A percentile compares a stretch with the other conserved stretches of the same genome.
Evolutionary conservation across 306 rosid species (phyloP).

Genomic region (Styphnolobium japonicum): DNA sequence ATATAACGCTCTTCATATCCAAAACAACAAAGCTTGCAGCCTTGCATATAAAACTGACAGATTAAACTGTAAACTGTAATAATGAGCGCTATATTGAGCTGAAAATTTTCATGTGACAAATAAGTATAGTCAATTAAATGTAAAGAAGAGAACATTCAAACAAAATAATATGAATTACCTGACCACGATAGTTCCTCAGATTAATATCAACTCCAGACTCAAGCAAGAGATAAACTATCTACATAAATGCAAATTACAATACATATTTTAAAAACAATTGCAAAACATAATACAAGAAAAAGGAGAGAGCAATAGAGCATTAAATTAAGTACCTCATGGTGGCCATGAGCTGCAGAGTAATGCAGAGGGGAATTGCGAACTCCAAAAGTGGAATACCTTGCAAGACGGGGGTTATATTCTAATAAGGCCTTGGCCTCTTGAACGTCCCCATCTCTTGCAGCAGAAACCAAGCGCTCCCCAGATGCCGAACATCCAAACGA

Average conservation of each 20-base stretch:
- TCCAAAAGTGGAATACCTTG: slow-evolving; percentile 88
- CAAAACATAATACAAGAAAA: neutral
- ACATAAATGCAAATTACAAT: slow-evolving; percentile 35
- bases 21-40: neutral
- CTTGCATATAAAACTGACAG: neutral
- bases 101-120: neutral
- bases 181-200: slow-evolving; percentile 95
- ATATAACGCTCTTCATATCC: neutral
- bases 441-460: slow-evolving; percentile 97
- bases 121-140: slow-evolving; percentile 7
- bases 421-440: slow-evolving; percentile 95
- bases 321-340: slow-evolving; percentile 74
- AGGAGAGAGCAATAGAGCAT: neutral
- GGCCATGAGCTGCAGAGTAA: slow-evolving; percentile 99
- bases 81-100: neutral
- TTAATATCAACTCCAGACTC: slow-evolving; percentile 96
- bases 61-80: neutral
- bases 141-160: neutral
- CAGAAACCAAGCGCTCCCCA: slow-evolving; percentile 93
- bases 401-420: slow-evolving; percentile 91
- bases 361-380: slow-evolving; percentile 97
- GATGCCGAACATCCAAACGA: slow-evolving; percentile 99
- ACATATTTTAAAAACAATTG: neutral
- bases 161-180: slow-evolving; percentile 53
- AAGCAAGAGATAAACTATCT: slow-evolving; percentile 84